phyloP scores from a whole-genome alignment of 352 stramenopile species.

The Globisporangium parvum region DNA sequence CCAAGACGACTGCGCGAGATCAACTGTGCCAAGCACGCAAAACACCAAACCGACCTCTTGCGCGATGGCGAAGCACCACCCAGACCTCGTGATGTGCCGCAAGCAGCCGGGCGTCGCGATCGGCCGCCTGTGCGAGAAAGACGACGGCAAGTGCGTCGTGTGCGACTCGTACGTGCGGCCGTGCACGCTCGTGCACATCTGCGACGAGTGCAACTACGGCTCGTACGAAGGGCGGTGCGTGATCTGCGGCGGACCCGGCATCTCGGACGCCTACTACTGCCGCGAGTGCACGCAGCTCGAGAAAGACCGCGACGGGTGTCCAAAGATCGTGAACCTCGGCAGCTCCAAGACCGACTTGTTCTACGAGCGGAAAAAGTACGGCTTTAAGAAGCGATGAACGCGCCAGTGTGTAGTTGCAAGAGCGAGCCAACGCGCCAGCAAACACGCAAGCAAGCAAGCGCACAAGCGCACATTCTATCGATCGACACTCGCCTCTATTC shows the following conservation, averaged over 20 bases:
- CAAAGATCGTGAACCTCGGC: conserved; percentile 99
- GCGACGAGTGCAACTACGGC: conserved; percentile 99
- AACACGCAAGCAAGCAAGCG: neutral
- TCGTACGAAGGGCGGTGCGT: conserved; percentile 95
- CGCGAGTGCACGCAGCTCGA: conserved; percentile 97
- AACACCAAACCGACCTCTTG: too few species aligned
- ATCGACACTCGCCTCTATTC: neutral
- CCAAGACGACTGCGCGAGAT: too few species aligned
- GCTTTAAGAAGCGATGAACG: conserved; percentile 87
- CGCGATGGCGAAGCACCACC: conserved; percentile 98
- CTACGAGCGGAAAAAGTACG: conserved; percentile 99
- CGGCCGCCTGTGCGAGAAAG: conserved; percentile 98
- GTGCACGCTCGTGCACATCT: conserved; percentile 96
- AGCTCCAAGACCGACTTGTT: conserved; percentile 97
- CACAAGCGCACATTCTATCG: too few species aligned
- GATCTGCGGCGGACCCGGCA: conserved; percentile 95
- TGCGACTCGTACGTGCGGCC: conserved; percentile 99
- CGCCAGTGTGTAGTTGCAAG: neutral
- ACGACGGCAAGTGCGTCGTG: conserved; percentile 99
- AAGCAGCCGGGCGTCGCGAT: conserved; percentile 98
- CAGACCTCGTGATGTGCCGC: conserved; percentile 99
- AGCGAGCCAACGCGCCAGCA: too few species aligned
- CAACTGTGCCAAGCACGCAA: too few species aligned
- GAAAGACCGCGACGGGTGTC: conserved; percentile 97
- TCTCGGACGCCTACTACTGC: conserved; percentile 99